phyloP scores from a whole-genome alignment of 129 eudicot genomes.

The Kitagawia praeruptora region DNA sequence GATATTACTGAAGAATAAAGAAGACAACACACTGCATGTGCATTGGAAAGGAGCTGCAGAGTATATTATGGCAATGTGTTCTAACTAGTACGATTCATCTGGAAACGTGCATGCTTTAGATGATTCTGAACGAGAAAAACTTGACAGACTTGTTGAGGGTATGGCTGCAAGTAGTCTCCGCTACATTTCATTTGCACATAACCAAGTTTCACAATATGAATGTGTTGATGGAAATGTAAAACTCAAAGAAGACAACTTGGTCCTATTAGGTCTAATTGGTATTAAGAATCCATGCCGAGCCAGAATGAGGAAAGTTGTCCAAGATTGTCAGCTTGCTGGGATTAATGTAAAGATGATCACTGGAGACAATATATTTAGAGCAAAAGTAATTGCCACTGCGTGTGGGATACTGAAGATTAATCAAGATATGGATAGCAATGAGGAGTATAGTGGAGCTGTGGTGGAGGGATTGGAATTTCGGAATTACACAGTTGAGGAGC shows the following conservation, averaged over 20 bases:
- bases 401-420: conserved; percentile 31
- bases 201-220: not conserved
- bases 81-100: not conserved
- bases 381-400: conserved; percentile 46
- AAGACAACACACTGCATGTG: no score
- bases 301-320: not conserved
- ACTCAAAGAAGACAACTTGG: not conserved
- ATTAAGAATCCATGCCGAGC: not conserved
- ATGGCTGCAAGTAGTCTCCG: not conserved
- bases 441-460: conserved; percentile 13
- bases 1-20: no score
- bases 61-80: not conserved
- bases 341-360: conserved; percentile 26
- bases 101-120: not conserved
- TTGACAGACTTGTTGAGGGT: not conserved
- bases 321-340: not conserved
- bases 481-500: conserved; percentile 25
- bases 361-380: conserved; percentile 45
- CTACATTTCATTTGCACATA: not conserved
- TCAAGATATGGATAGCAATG: conserved; percentile 2
- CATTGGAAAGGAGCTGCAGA: not conserved
- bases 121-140: no score
- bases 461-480: conserved; percentile 44
- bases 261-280: not conserved
- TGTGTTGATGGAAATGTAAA: not conserved